Percentiles rank a stretch among this genome's conserved stretches.
Conservation (phyloP, 305 asterid genomes). For the Ajuga reptans region DNA sequence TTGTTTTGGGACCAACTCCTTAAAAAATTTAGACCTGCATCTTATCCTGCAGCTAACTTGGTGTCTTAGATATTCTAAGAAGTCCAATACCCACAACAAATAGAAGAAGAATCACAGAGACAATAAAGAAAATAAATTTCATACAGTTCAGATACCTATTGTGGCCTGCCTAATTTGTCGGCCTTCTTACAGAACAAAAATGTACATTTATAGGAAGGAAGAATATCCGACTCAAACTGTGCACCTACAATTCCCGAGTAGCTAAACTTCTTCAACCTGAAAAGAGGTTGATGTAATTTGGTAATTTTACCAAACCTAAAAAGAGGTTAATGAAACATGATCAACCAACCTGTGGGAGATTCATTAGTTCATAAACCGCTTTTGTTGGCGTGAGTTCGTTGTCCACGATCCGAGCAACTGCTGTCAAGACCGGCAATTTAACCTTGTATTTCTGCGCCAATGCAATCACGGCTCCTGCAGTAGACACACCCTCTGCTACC, state of each 20-base stretch:
- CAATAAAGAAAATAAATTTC: too few relatives aligned
- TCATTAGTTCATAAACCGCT: slow-evolving; percentile 83
- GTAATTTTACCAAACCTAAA: background rate
- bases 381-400: slow-evolving; percentile 71
- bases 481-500: slow-evolving; percentile 91
- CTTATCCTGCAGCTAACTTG: too few relatives aligned
- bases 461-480: slow-evolving; percentile 92
- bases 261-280: slow-evolving; percentile 61
- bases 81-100: too few relatives aligned
- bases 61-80: too few relatives aligned
- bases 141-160: too few relatives aligned
- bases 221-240: too few relatives aligned
- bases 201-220: too few relatives aligned
- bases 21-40: too few relatives aligned
- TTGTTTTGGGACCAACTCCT: too few relatives aligned
- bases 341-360: slow-evolving; percentile 77
- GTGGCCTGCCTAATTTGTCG: too few relatives aligned
- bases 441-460: slow-evolving; percentile 84
- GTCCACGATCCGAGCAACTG: slow-evolving; percentile 82
- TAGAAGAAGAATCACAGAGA: too few relatives aligned
- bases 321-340: background rate
- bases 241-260: background rate
- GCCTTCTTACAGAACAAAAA: too few relatives aligned
- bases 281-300: background rate
- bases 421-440: slow-evolving; percentile 84